Base-by-base conservation (phyloP, 257 asterid genomes). In the Rhazya stricta region DNA sequence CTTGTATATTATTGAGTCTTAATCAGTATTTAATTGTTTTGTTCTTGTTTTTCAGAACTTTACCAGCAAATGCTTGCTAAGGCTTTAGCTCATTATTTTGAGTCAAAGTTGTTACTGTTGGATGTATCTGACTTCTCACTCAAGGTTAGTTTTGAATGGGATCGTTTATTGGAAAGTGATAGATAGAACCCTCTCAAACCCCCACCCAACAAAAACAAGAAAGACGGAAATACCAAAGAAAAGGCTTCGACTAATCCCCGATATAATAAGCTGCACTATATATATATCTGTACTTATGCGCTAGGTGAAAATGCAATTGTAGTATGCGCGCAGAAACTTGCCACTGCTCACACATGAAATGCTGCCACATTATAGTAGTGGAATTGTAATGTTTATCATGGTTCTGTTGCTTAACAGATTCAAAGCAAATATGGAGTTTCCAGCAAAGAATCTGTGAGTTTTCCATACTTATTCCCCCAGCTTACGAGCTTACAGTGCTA, bases 21-120 rank as follows among this genome's bases (percentile, higher is more conserved):
- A 37, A 11, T 63, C 63, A 45, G 39, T 43, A 62, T 25, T 70
- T 65, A 51, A 0, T 50, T 13, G 3, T 79, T 6, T 5, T 5
- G 21, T 79, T 81, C 51, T 8, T 72, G 73, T 77, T 84, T 78
- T 57, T 19, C 84, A 90, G 96, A 90, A 76, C 73, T 83, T 74
- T 90, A 90, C 79, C 96, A 89, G 79, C 97, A 90, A 84, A 86
- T 81, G 89, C 96, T 92, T 63, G 94, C 89, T 2, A 92, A 86
- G 85, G 97, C 96, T 67, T 80, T 92, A 79, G 94, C 96, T 67
- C 92, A 90, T 84, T 86, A 84, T 80, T 89, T 90, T 73, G 86
- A 84, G 66, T 91, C 96, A 79, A 88, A 87, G 80, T 67, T 92
- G 80, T 76, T 92, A 84, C 72, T 92, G 57, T 76, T 92, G 72